These are phyloP conservation scores for Torrubiella hemipterigena DNA, from an alignment of 2,329 filamentous ascomycete genomes.

Conservation along the genomic window DNA sequence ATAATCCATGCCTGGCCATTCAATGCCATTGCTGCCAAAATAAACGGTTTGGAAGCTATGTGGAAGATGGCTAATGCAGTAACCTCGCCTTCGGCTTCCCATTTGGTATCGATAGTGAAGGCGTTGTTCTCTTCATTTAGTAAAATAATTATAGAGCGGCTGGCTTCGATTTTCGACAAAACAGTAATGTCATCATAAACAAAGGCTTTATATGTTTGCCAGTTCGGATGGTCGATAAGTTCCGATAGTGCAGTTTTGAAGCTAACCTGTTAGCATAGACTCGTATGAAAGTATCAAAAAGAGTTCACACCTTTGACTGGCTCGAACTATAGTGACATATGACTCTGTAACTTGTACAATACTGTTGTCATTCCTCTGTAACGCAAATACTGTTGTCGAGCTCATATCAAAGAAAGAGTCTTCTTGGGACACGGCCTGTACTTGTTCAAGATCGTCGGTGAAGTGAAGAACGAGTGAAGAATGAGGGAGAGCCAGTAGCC, in stretches of 20 bases:
- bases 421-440: conserved; percentile 27
- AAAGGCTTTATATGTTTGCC: conserved; percentile 23
- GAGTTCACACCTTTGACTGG: no score
- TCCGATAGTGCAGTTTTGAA: no score
- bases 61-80: conserved; percentile 3
- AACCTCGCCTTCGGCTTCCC: conserved; percentile 2
- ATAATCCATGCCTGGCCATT: conserved; percentile 1
- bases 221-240: no score
- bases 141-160: background rate
- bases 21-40: conserved; percentile 1
- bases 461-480: conserved; percentile 36
- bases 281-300: no score
- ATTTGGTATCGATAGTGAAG: background rate
- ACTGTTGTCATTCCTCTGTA: conserved; percentile 19
- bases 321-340: conserved; percentile 27
- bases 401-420: conserved; percentile 36
- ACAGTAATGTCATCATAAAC: conserved; percentile 19
- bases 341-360: conserved; percentile 44
- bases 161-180: conserved; percentile 24
- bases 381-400: conserved; percentile 38
- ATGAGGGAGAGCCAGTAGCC: conserved; percentile 38
- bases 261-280: no score
- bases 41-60: background rate
- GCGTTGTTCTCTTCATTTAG: background rate
- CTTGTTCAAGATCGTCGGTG: conserved; percentile 32